A percentile compares a stretch with the other conserved stretches of the same genome.
Evolutionary conservation across 495 filamentous ascomycete species (phyloP).

Genomic region (Cudoniella acicularis): DNA sequence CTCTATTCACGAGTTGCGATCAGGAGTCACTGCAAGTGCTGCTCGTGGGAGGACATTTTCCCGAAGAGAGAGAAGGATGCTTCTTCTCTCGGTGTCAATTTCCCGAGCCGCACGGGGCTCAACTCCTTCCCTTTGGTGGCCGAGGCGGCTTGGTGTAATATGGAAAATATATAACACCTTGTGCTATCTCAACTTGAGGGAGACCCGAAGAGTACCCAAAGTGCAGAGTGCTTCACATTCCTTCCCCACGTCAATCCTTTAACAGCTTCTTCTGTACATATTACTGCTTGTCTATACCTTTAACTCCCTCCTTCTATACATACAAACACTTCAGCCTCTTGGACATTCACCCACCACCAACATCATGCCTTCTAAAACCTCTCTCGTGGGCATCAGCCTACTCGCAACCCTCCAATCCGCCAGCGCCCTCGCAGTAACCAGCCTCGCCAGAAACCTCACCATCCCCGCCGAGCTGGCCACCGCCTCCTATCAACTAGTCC

Average conservation of each 20-base stretch:
- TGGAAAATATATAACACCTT: not conserved
- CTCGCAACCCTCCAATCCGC: not conserved
- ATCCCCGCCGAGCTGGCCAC: not conserved
- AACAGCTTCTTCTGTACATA: not conserved
- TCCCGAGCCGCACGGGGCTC: not conserved
- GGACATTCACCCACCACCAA: not conserved
- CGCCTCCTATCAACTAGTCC: constrained; percentile 14
- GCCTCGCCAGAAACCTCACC: not conserved
- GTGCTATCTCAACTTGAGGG: no score
- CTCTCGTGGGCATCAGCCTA: not conserved
- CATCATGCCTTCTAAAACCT: not conserved
- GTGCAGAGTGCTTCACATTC: not conserved
- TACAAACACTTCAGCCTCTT: not conserved
- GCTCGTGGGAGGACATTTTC: not conserved
- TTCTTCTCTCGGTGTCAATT: not conserved
- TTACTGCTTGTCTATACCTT: not conserved
- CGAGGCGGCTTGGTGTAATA: not conserved
- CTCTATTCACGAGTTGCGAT: not conserved
- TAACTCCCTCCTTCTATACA: not conserved
- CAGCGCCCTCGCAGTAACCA: not conserved
- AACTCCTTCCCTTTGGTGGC: not conserved
- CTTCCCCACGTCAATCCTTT: not conserved
- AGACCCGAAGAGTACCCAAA: not conserved
- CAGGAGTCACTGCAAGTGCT: not conserved
- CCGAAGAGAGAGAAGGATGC: not conserved